Conservation (phyloP, 2,329 filamentous ascomycete genomes). For the Ophiocordyceps camponoti-saundersi region DNA sequence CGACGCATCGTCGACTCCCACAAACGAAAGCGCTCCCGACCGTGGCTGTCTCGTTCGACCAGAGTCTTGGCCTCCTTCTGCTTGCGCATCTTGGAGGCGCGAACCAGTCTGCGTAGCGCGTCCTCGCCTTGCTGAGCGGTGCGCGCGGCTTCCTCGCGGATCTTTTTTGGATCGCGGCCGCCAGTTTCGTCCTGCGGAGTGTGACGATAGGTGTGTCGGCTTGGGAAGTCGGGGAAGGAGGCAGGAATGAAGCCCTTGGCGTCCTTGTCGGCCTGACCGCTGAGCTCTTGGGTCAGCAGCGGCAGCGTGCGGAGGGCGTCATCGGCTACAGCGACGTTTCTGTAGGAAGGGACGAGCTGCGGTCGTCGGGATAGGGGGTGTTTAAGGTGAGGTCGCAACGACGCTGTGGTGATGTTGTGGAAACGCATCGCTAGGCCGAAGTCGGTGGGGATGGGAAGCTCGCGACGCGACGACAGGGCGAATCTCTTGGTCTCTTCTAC, state of each 20-base stretch:
- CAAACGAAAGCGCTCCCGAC: slow-evolving; percentile 36
- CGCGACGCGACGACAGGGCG: slow-evolving; percentile 31
- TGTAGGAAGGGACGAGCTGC: slow-evolving; percentile 19
- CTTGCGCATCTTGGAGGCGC: slow-evolving; percentile 45
- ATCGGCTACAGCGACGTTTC: slow-evolving; percentile 19
- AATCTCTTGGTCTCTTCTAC: slow-evolving; percentile 28
- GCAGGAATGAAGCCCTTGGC: slow-evolving; percentile 37
- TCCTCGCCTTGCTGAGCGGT: slow-evolving; percentile 46
- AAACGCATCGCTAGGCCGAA: slow-evolving; percentile 35
- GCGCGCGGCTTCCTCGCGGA: slow-evolving; percentile 40
- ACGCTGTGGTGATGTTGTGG: slow-evolving; percentile 32
- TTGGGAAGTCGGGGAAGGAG: slow-evolving; percentile 44
- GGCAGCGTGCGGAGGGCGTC: slow-evolving; percentile 24
- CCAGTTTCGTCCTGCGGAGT: slow-evolving; percentile 33
- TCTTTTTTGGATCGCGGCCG: slow-evolving; percentile 34
- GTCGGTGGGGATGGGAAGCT: slow-evolving; percentile 36
- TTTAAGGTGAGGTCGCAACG: slow-evolving; percentile 37
- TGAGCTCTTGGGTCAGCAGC: slow-evolving; percentile 35
- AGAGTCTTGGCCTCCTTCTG: slow-evolving; percentile 45
- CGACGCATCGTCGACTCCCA: slow-evolving; percentile 47
- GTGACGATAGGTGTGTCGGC: slow-evolving; percentile 45
- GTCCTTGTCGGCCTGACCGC: slow-evolving; percentile 39
- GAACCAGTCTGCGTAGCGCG: slow-evolving; percentile 39
- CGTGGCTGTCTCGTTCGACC: slow-evolving; percentile 33
- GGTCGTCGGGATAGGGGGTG: slow-evolving; percentile 27